These are phyloP conservation scores for Capronia americana DNA, from an alignment of 2,329 filamentous ascomycete genomes.

Conservation along the genomic window DNA sequence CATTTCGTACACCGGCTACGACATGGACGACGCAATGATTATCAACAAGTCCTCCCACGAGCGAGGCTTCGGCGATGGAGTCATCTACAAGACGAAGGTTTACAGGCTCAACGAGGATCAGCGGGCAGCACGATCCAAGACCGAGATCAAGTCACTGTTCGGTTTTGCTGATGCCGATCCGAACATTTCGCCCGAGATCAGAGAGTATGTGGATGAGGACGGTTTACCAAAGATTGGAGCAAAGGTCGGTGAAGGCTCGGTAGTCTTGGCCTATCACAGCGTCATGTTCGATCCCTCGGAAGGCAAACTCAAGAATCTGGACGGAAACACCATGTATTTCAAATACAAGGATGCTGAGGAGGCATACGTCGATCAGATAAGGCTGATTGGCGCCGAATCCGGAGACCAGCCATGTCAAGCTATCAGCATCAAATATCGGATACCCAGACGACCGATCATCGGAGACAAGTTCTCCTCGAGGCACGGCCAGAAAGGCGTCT, in stretches of 20 bases:
- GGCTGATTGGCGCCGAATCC: constrained; percentile 83
- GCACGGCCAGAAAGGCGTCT: constrained; percentile 97
- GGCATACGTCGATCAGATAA: constrained; percentile 90
- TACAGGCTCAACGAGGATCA: constrained; percentile 79
- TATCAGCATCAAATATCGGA: constrained; percentile 88
- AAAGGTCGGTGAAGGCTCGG: constrained; percentile 77
- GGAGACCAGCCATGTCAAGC: constrained; percentile 84
- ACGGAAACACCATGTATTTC: constrained; percentile 83
- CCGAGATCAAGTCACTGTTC: constrained; percentile 79
- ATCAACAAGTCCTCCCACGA: constrained; percentile 97
- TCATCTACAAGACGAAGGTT: constrained; percentile 97
- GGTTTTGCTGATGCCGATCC: constrained; percentile 72
- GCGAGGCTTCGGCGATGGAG: constrained; percentile 91
- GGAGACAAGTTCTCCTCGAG: constrained; percentile 99
- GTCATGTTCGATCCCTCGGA: constrained; percentile 76
- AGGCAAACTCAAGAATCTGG: constrained; percentile 80
- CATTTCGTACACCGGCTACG: constrained; percentile 97
- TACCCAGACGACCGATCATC: constrained; percentile 88
- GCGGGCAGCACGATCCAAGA: constrained; percentile 68
- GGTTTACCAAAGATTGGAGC: constrained; percentile 83
- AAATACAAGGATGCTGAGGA: constrained; percentile 93
- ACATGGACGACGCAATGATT: constrained; percentile 99
- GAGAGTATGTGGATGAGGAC: constrained; percentile 80
- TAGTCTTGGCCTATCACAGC: constrained; percentile 87
- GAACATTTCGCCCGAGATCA: constrained; percentile 69